phyloP scores from a whole-genome alignment of 768 basidiomycete genomes.

The Cystofilobasidium macerans region DNA sequence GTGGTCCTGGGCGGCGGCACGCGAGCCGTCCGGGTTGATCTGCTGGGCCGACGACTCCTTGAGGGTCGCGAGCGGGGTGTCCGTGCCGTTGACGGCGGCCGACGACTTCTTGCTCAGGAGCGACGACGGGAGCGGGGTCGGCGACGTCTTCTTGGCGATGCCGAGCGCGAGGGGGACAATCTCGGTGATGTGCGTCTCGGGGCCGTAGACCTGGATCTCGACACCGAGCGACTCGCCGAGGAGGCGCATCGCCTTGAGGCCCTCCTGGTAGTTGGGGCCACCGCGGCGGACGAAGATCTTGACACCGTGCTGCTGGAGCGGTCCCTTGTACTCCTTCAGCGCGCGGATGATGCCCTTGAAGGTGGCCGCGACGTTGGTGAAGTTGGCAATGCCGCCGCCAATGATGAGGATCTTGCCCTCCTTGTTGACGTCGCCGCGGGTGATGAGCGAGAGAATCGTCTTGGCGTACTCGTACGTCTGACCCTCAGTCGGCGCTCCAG shows the following conservation, averaged over 20 bases:
- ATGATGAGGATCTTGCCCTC: slow-evolving; percentile 98
- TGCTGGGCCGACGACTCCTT: slow-evolving; percentile 29
- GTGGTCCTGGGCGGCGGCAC: slow-evolving; percentile 73
- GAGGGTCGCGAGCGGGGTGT: slow-evolving; percentile 43
- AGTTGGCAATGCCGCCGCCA: slow-evolving; percentile 99
- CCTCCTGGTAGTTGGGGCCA: slow-evolving; percentile 96
- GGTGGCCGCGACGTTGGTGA: slow-evolving; percentile 96
- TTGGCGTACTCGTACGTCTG: slow-evolving; percentile 99
- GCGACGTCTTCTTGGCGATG: slow-evolving; percentile 43
- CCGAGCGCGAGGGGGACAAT: slow-evolving; percentile 98
- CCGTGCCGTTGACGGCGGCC: slow-evolving; percentile 42
- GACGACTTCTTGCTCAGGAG: slow-evolving; percentile 33
- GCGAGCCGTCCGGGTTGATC: slow-evolving; percentile 49
- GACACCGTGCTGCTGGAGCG: slow-evolving; percentile 70
- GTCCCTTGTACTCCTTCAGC: slow-evolving; percentile 79
- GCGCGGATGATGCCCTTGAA: slow-evolving; percentile 99
- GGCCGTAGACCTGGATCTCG: slow-evolving; percentile 86
- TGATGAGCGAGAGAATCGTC: slow-evolving; percentile 93
- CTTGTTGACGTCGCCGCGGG: slow-evolving; percentile 59
- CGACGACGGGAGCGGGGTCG: slow-evolving; percentile 41
- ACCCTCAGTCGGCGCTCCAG: slow-evolving; percentile 91
- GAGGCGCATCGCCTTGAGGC: slow-evolving; percentile 93
- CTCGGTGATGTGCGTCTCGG: slow-evolving; percentile 96
- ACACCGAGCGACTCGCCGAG: slow-evolving; percentile 93
- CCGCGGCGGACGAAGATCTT: slow-evolving; percentile 96